Base-by-base conservation (phyloP, 202 grass and related monocot genomes). In the Schoenoplectus triqueter region DNA sequence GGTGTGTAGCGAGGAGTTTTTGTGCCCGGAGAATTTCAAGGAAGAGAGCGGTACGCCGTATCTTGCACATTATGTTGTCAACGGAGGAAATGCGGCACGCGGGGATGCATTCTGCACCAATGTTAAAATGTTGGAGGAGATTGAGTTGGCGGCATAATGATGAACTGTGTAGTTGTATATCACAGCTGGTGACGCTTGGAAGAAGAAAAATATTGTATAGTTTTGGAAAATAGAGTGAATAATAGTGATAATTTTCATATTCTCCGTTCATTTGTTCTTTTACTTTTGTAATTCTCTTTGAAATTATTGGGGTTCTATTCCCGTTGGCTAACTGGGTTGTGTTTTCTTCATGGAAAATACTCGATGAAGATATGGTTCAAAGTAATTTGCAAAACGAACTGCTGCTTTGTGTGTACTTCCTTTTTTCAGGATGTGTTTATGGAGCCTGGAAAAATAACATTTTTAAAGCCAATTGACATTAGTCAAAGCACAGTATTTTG, bases 1-100 rank as follows among this genome's bases (percentile, higher is more conserved):
- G 15, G 85, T 88, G 31, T 95, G 88, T 92, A 89, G 91, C 1
- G 69, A 89, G 84, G 95, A 98, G 81, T 98, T 98, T 73, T 89
- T 98, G 60, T 98, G 95, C 87, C 78, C 65, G 78, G 93, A 92
- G 90, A 98, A 98, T 81, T 86, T 88, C 21, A 83, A 73, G 13
- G 52, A 63, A 56, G 85, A 60, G 45, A 86, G 81, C 13, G 84
- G 87, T 70, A 94, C 93, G 54, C 74, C 73, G 5, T 91, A 87
- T 76, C 93, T 99, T 14, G 93, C 88, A 3, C 96, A 99, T 90
- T 99, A 89, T 77, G 84, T 90, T 73, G 70, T 99, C 39, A 88
- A 56, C 59, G 85, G 87, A 46, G 91, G 88, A 2, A 6, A 46
- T 75, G 79, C 80, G 80, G 88, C 77, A 7, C 73, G 73, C 6